Percentiles rank a stretch among this genome's conserved stretches.
These are phyloP conservation scores for Exophiala aquamarina DNA, from an alignment of 2,329 filamentous ascomycete genomes.

Conservation along the genomic window DNA sequence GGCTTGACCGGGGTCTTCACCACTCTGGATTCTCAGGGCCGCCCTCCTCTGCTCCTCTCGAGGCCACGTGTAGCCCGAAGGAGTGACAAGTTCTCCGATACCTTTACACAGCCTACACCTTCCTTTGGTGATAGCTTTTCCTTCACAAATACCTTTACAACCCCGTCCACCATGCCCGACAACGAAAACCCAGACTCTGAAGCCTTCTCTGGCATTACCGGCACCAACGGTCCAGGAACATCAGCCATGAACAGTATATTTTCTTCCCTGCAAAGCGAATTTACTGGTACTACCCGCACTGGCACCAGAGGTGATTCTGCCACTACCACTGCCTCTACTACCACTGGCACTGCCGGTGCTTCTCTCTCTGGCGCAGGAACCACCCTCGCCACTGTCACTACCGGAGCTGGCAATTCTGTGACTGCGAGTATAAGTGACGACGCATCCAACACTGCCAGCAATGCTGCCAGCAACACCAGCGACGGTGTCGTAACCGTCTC, in stretches of 20 bases:
- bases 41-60: constrained; percentile 14
- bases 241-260: constrained; percentile 7
- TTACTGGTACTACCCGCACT: constrained; percentile 1
- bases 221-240: constrained; percentile 5
- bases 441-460: constrained; percentile 13
- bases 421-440: not conserved
- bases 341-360: not conserved
- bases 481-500: constrained; percentile 18
- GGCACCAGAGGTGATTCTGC: not conserved
- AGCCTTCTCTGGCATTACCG: constrained; percentile 10
- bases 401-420: not conserved
- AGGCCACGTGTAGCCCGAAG: constrained; percentile 21
- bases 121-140: constrained; percentile 13
- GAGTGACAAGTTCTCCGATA: not conserved
- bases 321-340: not conserved
- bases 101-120: constrained; percentile 3
- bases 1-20: constrained; percentile 19
- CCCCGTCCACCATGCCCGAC: constrained; percentile 10
- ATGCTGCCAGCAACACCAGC: constrained; percentile 18
- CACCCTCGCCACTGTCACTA: constrained; percentile 16
- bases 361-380: constrained; percentile 1
- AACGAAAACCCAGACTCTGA: not conserved
- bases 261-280: constrained; percentile 15
- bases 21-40: constrained; percentile 19
- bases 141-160: constrained; percentile 4